A percentile compares a stretch with the other conserved stretches of the same genome.
Evolutionary conservation across 1,284 basidiomycete genomes (phyloP).

Genomic region (Ganoderma sinense): DNA sequence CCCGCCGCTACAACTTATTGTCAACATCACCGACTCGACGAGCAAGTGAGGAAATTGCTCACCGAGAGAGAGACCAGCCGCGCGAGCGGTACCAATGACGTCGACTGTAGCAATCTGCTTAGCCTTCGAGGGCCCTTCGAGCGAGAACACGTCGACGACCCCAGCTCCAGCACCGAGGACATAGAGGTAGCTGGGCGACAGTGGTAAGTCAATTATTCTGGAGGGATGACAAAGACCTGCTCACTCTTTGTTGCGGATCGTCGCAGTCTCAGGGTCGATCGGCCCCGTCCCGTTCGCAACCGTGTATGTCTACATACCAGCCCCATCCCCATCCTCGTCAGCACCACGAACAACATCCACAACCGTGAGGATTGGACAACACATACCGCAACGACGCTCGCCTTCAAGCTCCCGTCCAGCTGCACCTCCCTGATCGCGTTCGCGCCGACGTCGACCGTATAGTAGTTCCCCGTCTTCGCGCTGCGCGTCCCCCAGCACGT

Average conservation of each 20-base stretch:
- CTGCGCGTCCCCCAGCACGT: constrained; percentile 58
- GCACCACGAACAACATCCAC: constrained; percentile 13
- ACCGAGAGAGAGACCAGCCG: constrained; percentile 47
- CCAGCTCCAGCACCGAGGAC: constrained; percentile 36
- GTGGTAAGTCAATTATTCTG: background rate
- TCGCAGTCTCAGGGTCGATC: constrained; percentile 40
- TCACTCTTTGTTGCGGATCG: constrained; percentile 41
- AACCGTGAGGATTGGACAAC: constrained; percentile 13
- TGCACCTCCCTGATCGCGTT: constrained; percentile 53
- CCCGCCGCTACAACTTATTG: constrained; percentile 36
- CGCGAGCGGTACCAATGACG: constrained; percentile 45
- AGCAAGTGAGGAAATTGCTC: constrained; percentile 19
- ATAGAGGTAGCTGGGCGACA: constrained; percentile 37
- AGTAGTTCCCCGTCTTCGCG: constrained; percentile 55
- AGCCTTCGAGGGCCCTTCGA: constrained; percentile 36
- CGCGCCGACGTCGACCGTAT: constrained; percentile 54
- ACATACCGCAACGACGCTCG: constrained; percentile 50
- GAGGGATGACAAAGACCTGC: constrained; percentile 11
- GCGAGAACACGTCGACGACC: constrained; percentile 36
- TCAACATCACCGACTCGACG: background rate
- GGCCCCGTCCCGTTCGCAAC: constrained; percentile 34
- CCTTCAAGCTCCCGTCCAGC: constrained; percentile 52
- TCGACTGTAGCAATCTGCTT: constrained; percentile 48
- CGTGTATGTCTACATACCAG: constrained; percentile 32
- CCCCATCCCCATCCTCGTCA: background rate